Base-by-base conservation (phyloP, 305 asterid genomes). In the Fraxinus albicans region DNA sequence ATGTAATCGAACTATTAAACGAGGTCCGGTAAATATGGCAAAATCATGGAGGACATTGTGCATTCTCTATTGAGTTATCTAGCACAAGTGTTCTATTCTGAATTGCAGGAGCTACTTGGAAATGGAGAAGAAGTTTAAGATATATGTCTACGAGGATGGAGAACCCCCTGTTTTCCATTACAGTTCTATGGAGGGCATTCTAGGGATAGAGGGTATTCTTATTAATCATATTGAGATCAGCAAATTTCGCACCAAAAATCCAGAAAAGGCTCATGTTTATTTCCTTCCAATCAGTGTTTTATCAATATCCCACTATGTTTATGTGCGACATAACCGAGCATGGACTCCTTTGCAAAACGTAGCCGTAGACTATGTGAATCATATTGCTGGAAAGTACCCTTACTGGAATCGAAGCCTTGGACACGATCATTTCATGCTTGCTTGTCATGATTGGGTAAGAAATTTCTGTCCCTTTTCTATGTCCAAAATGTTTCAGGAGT, bases 361-460 rank as follows among this genome's bases (percentile, higher is more conserved):
- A 74, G 92, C 93, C 4, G 76, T 80, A 34, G 94, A 93, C 65
- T 92, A 93, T 31, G 77, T 91, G 31, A 78, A 82, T 10, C 89
- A 83, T 38, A 89, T 93, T 58, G 85, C 96, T 76, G 77, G 83
- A 1, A 85, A 85, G 73, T 87, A 93, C 34, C 93, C 97, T 47
- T 92, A 85, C 60, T 93, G 98, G 98, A 93, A 93, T 44, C 89
- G 93, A 58, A 91, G 95, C 73, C 83, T 60, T 0, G 95, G 95
- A 2, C 88, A 80, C 21, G 95, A 93, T 75, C 95, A 93, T 89
- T 93, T 92, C 92, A 83, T 93, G 86, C 86, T 93, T n/a, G 95
- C 95, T 75, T 93, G 94, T 83, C 95, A 93, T 55, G 96, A 93
- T 84, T 93, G 98, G 98, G 95, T 91, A 85, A 82, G 84, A 31